phyloP scores from a whole-genome alignment of 2,329 filamentous ascomycete genomes.

The Trichoderma atroviride region DNA sequence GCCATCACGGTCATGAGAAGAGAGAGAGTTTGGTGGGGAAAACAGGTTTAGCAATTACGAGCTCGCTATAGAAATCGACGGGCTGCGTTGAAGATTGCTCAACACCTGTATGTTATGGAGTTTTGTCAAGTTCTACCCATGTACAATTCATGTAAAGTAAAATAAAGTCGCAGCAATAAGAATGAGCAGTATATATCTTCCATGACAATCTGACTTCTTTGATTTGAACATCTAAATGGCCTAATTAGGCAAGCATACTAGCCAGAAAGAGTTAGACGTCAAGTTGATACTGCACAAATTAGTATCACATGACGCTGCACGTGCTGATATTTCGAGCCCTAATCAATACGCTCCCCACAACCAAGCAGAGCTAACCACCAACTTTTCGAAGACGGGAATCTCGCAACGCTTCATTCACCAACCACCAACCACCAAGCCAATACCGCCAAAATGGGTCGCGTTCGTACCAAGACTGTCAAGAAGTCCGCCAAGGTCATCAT shows the following conservation, averaged over 20 bases:
- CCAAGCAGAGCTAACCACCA: slow-evolving; percentile 34
- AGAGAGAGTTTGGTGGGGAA: slow-evolving; percentile 55
- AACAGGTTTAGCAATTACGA: slow-evolving; percentile 46
- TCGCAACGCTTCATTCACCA: slow-evolving; percentile 37
- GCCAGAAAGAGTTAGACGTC: not conserved
- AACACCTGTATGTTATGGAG: slow-evolving; percentile 13
- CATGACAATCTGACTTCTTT: not conserved
- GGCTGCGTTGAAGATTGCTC: slow-evolving; percentile 27
- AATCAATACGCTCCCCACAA: slow-evolving; percentile 32
- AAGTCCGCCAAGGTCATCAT: slow-evolving; percentile 98
- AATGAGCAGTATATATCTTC: not conserved
- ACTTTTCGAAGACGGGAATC: slow-evolving; percentile 33
- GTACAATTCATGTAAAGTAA: slow-evolving; percentile 30
- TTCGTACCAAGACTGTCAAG: slow-evolving; percentile 71
- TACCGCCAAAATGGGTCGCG: slow-evolving; percentile 69
- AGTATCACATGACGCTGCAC: slow-evolving; percentile 34
- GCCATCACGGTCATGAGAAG: slow-evolving; percentile 58
- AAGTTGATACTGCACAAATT: not conserved
- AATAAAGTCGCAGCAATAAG: slow-evolving; percentile 27
- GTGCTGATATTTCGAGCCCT: slow-evolving; percentile 36
- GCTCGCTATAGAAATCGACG: slow-evolving; percentile 32
- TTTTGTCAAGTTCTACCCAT: slow-evolving; percentile 15
- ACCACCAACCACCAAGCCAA: slow-evolving; percentile 38
- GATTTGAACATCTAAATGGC: not conserved
- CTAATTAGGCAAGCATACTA: not conserved